phyloP scores from a whole-genome alignment of 305 asterid species.

The Solanum hybrid region DNA sequence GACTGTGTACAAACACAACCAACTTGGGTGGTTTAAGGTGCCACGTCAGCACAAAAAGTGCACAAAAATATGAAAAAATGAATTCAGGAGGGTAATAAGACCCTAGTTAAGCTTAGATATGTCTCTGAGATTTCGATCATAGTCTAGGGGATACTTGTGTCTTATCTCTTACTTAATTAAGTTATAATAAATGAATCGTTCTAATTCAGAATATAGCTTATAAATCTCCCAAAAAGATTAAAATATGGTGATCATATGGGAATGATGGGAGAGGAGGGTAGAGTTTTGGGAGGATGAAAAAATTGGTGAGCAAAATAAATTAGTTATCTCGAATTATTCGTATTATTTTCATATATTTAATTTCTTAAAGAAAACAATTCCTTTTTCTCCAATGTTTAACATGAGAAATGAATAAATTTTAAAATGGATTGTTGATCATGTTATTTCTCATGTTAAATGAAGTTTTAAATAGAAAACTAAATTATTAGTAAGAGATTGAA shows the following conservation, averaged over 20 bases:
- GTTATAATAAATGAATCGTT: background rate
- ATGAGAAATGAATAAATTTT: background rate
- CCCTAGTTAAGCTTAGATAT: no score
- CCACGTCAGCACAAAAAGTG: no score
- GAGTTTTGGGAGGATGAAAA: background rate
- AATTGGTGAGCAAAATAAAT: background rate
- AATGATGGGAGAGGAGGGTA: background rate
- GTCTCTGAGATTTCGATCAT: background rate
- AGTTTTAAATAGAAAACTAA: background rate
- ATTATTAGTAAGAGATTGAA: no score
- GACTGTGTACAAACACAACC: no score
- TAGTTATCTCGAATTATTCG: background rate
- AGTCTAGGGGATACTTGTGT: fast-evolving
- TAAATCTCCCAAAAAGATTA: background rate
- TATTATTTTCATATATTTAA: background rate
- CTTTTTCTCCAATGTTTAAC: background rate
- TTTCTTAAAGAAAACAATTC: background rate
- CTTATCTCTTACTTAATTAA: no score
- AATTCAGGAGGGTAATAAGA: no score
- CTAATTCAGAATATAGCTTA: background rate
- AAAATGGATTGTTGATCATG: background rate
- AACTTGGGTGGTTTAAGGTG: no score
- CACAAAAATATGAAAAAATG: no score
- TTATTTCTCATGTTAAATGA: background rate
- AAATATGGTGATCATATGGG: background rate